Percentiles rank a stretch among this genome's conserved stretches.
Conservation (phyloP, 139 green algal genomes). For the Auxenochlorella pyrenoidosa region DNA sequence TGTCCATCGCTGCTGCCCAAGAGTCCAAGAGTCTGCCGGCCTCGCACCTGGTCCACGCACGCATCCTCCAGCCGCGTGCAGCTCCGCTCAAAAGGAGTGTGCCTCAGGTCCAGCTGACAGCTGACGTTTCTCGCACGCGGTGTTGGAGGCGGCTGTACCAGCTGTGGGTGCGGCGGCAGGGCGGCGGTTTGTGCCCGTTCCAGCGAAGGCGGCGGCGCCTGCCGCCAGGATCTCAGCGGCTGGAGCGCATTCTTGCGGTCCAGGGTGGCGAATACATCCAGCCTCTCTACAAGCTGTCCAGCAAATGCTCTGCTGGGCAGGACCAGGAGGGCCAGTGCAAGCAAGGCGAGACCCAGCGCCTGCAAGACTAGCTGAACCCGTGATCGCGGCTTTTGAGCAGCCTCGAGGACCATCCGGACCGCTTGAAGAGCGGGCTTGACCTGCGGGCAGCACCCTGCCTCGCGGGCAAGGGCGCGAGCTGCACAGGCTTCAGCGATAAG, state of each 20-base stretch:
- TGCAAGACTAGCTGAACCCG: neutral
- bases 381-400: neutral
- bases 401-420: neutral
- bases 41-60: constrained; percentile 4
- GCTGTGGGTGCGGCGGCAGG: neutral
- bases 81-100: neutral
- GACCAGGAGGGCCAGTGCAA: neutral
- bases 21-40: too few relatives aligned
- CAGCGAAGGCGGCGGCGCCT: neutral
- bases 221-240: too few relatives aligned
- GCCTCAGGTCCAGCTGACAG: neutral
- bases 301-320: neutral
- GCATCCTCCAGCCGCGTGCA: neutral
- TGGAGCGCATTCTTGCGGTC: too few relatives aligned
- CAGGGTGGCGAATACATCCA: neutral
- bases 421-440: too few relatives aligned
- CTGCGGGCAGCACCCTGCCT: too few relatives aligned
- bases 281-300: neutral
- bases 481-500: too few relatives aligned
- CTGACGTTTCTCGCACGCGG: neutral
- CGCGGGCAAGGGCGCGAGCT: too few relatives aligned
- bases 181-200: neutral
- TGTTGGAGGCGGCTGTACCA: neutral
- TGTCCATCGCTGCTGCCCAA: too few relatives aligned
- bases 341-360: neutral